A percentile compares a stretch with the other conserved stretches of the same genome.
These are phyloP conservation scores for Endocarpon pusillum DNA, from an alignment of 495 filamentous ascomycete species.

Conservation along the genomic window DNA sequence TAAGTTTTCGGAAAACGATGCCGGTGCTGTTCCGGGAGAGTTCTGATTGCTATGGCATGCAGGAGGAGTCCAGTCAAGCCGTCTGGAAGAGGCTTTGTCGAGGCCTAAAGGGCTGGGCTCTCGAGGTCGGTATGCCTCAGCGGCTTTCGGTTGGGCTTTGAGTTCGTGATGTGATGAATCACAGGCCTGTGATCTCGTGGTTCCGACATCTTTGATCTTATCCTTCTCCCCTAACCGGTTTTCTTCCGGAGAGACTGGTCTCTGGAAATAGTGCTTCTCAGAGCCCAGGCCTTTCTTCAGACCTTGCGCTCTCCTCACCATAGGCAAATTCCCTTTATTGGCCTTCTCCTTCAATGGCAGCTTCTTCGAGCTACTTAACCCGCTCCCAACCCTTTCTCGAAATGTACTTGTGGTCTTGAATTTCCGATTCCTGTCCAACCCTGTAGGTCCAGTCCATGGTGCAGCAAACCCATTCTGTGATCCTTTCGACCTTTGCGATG, in stretches of 20 bases:
- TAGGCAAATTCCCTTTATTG: conserved; percentile 1
- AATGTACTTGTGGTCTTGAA: too few relatives aligned
- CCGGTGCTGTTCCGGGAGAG: background rate
- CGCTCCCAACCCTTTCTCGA: too few relatives aligned
- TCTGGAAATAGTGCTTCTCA: background rate
- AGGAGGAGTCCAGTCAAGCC: conserved; percentile 30
- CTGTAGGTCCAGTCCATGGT: too few relatives aligned
- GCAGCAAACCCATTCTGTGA: too few relatives aligned
- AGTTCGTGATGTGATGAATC: background rate
- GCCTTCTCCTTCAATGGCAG: too few relatives aligned
- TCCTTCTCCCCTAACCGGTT: background rate
- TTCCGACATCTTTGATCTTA: background rate
- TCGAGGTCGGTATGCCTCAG: background rate
- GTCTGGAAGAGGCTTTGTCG: conserved; percentile 6
- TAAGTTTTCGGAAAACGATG: conserved; percentile 13
- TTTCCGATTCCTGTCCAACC: too few relatives aligned
- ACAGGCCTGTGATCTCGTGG: background rate
- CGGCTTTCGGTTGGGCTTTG: background rate
- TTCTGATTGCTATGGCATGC: conserved; percentile 8
- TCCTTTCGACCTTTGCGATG: too few relatives aligned
- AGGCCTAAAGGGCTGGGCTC: background rate
- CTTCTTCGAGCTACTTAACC: too few relatives aligned
- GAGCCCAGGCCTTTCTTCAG: background rate
- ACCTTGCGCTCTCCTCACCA: background rate
- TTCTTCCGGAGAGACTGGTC: background rate